Conservation (phyloP, 768 basidiomycete genomes). For the Dioszegia aurantiaca region DNA sequence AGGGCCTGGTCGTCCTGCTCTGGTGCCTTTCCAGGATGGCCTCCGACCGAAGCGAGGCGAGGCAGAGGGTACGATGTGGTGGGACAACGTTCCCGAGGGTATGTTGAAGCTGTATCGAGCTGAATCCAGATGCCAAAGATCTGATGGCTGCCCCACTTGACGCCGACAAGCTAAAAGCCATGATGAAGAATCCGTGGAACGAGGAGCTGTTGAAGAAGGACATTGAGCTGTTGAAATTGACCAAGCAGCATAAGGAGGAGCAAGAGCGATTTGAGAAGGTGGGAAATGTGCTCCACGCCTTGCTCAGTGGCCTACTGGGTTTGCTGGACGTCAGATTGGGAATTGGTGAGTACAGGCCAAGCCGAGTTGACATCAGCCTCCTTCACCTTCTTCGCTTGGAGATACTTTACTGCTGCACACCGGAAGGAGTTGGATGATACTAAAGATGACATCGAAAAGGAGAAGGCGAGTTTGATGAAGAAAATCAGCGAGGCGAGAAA, state of each 20-base stretch:
- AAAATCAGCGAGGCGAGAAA: constrained; percentile 34
- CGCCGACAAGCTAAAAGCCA: constrained; percentile 39
- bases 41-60: constrained; percentile 43
- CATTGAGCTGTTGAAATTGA: constrained; percentile 44
- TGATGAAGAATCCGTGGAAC: constrained; percentile 40
- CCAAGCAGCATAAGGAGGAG: constrained; percentile 36
- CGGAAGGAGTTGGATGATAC: constrained; percentile 23
- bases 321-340: constrained; percentile 46
- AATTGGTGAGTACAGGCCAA: constrained; percentile 23
- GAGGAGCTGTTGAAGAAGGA: constrained; percentile 41
- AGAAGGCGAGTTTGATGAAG: constrained; percentile 37
- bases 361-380: constrained; percentile 22
- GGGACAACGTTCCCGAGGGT: constrained; percentile 51
- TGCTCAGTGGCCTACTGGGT: constrained; percentile 46
- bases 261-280: constrained; percentile 50
- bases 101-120: constrained; percentile 6
- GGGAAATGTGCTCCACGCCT: constrained; percentile 45
- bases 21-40: constrained; percentile 51
- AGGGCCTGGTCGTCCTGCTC: constrained; percentile 49
- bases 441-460: constrained; percentile 30
- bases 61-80: constrained; percentile 50
- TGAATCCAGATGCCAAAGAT: constrained; percentile 31
- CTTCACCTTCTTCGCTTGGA: constrained; percentile 45
- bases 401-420: constrained; percentile 38
- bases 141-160: constrained; percentile 46